Evolutionary conservation across 441 rosid species (phyloP).

Genomic region (Gossypium gossypioides): DNA sequence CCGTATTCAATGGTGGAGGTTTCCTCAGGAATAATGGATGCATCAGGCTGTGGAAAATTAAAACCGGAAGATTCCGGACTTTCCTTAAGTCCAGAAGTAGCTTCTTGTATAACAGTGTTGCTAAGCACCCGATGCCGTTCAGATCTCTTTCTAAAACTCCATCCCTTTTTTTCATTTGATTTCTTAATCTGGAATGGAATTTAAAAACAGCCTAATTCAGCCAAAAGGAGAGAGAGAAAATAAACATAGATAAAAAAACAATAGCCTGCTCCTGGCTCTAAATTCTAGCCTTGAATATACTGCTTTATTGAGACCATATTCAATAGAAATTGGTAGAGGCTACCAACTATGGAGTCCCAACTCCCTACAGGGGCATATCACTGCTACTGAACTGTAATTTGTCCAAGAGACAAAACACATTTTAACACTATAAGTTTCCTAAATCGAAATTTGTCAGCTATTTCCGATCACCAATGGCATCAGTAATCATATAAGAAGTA

Average conservation of each 20-base stretch:
- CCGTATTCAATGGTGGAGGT: background rate
- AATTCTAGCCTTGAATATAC: background rate
- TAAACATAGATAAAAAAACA: background rate
- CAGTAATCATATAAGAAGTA: background rate
- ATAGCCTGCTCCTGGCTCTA: background rate
- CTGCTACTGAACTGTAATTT: background rate
- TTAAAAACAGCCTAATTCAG: background rate
- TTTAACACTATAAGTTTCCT: background rate
- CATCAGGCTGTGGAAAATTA: background rate
- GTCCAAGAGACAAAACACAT: background rate
- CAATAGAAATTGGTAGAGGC: background rate
- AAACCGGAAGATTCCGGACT: conserved; percentile 7
- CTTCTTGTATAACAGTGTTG: conserved; percentile 5
- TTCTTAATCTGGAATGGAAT: conserved; percentile 6
- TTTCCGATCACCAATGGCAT: conserved; percentile 1
- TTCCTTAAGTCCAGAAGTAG: conserved; percentile 9
- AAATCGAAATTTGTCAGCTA: background rate
- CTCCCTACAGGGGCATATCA: background rate
- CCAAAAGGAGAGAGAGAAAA: background rate
- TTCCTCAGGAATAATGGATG: background rate
- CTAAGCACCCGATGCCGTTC: conserved; percentile 16
- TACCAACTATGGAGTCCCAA: background rate
- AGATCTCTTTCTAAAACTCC: conserved; percentile 17
- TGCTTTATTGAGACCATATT: background rate
- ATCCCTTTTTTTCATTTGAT: conserved; percentile 9